phyloP scores from a whole-genome alignment of 768 basidiomycete genomes.

The Collybiopsis luxurians region DNA sequence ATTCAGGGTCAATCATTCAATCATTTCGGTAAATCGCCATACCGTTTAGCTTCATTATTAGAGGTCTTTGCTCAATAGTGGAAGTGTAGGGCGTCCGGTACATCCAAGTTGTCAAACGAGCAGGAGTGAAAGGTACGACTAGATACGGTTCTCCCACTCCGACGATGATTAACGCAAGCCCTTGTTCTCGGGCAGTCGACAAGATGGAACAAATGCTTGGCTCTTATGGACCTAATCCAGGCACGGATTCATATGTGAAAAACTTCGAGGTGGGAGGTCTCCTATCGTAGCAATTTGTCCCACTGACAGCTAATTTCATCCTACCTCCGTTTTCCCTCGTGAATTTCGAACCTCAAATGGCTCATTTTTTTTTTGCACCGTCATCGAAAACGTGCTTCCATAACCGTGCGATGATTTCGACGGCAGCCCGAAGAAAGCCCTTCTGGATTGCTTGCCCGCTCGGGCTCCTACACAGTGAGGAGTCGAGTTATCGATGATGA shows the following conservation, averaged over 20 bases:
- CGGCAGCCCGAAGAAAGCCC: constrained; percentile 34
- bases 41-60: neutral
- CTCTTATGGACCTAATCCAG: constrained; percentile 78
- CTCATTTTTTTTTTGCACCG: no score
- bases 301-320: no score
- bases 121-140: constrained; percentile 64
- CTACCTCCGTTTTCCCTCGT: no score
- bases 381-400: no score
- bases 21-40: constrained; percentile 63
- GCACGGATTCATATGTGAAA: constrained; percentile 65
- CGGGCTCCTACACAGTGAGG: constrained; percentile 72
- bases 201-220: constrained; percentile 94
- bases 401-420: neutral
- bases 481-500: constrained; percentile 92
- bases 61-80: neutral
- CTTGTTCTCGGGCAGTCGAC: constrained; percentile 57
- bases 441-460: constrained; percentile 82
- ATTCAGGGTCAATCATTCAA: constrained; percentile 87
- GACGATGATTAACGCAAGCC: constrained; percentile 3
- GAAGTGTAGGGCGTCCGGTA: constrained; percentile 69
- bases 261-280: constrained; percentile 49
- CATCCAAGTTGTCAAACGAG: constrained; percentile 84
- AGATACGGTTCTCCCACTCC: neutral
- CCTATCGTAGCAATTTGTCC: constrained; percentile 46
- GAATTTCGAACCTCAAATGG: no score